Conservation (phyloP, 306 rosid species). For the Vigna trinervia region DNA sequence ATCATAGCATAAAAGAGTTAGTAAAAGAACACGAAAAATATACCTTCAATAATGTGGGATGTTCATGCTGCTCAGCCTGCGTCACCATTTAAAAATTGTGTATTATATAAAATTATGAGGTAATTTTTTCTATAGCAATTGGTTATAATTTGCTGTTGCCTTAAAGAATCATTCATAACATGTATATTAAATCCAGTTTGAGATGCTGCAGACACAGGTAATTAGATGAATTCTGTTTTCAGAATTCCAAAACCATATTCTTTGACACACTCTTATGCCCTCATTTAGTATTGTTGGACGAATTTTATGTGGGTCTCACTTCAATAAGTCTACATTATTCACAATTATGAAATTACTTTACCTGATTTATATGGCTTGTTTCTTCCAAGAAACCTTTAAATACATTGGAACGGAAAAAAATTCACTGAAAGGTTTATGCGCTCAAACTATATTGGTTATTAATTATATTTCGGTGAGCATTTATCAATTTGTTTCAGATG, state of each 20-base stretch:
- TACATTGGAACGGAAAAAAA: not conserved
- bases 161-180: not conserved
- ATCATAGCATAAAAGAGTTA: not conserved
- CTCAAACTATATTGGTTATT: not conserved
- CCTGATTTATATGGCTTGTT: not conserved
- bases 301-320: not conserved
- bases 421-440: not conserved
- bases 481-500: not conserved
- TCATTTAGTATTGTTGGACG: not conserved
- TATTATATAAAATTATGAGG: not conserved
- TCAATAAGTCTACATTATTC: too few relatives aligned
- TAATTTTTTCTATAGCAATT: not conserved
- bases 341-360: not conserved
- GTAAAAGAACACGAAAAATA: not conserved
- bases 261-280: not conserved
- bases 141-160: not conserved
- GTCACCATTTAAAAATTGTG: not conserved
- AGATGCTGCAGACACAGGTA: not conserved
- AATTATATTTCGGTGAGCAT: not conserved
- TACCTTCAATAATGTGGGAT: not conserved
- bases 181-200: not conserved
- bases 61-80: not conserved
- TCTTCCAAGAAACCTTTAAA: not conserved
- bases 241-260: not conserved
- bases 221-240: not conserved